phyloP scores from a whole-genome alignment of 805 yeast species.

The Wickerhamomyces kurtzmanii region DNA sequence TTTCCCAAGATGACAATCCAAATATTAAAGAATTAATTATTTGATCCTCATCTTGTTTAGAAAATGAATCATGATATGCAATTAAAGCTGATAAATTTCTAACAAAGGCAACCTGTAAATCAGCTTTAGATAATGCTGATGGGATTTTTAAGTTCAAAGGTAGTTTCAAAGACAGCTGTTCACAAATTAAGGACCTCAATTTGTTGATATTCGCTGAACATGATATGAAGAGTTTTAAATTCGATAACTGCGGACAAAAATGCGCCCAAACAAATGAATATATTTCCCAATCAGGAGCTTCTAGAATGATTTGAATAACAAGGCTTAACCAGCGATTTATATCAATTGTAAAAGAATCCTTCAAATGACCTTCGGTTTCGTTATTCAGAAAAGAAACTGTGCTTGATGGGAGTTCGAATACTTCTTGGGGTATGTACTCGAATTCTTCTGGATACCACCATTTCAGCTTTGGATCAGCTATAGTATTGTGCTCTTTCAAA shows the following conservation, averaged over 20 bases:
- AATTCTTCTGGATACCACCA: slow-evolving; percentile 60
- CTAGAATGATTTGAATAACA: slow-evolving; percentile 37
- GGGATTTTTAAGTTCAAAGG: slow-evolving; percentile 33
- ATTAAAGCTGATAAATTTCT: slow-evolving; percentile 52
- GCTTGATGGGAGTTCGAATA: slow-evolving; percentile 29
- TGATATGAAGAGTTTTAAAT: slow-evolving; percentile 38
- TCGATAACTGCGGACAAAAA: slow-evolving; percentile 61
- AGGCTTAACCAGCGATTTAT: slow-evolving; percentile 41
- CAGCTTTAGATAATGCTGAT: slow-evolving; percentile 37
- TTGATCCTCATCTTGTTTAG: slow-evolving; percentile 52
- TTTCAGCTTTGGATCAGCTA: slow-evolving; percentile 16
- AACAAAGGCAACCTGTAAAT: slow-evolving; percentile 56
- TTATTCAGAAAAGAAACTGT: slow-evolving; percentile 11
- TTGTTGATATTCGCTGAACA: slow-evolving; percentile 28
- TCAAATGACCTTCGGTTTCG: slow-evolving; percentile 16
- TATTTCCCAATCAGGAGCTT: slow-evolving; percentile 58
- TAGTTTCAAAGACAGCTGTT: slow-evolving; percentile 43
- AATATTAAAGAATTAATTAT: slow-evolving; percentile 48
- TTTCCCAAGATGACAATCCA: slow-evolving; percentile 68
- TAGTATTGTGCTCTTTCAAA: slow-evolving; percentile 13
- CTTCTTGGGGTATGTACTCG: slow-evolving; percentile 34
- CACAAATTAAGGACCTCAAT: slow-evolving; percentile 40
- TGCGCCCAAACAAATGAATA: slow-evolving; percentile 61
- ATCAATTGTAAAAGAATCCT: slow-evolving; percentile 22
- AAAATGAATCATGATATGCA: slow-evolving; percentile 46